Evolutionary conservation across 495 filamentous ascomycete species (phyloP), one percentile per base, ranked within the genome.

Genomic region (Penicillium nucicola): DNA sequence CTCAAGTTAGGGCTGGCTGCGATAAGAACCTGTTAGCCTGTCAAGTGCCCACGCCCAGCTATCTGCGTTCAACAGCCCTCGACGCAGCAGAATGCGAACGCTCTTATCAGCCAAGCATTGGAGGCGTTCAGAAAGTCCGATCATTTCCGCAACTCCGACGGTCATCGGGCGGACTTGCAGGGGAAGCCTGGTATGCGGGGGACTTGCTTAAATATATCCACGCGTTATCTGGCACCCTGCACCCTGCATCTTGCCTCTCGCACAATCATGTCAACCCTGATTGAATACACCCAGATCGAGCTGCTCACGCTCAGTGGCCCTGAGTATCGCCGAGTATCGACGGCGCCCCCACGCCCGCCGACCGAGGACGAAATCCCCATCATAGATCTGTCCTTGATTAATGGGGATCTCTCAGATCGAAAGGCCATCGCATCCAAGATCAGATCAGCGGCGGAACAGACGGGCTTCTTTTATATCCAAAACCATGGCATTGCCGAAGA

Each of bases 401-500:
- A 74, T 50, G 68, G 66, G 1, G 55, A 65, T 17, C 34, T 72
- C 0, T 56, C 68, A 32, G 67, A 67, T 18, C 67, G 72, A 0
- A 69, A 72, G 49, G 43, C 37, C 23, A 55, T 80, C 4, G 77
- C 74, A 8, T 41, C 59, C 0, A 61, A 64, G 19, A 65, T 82
- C 36, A 65, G 60, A 51, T 56, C 51, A 4, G 77, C 77, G 5
- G 72, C 73, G 17, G 65, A 75, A 13, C 76, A 70, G 37, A 78
- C 65, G 0, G 79, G 77, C 0, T 81, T 82, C 60, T 81, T 82
- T 57, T 81, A 82, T 48, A 64, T 80, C 52, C 72, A 69, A 56
- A 80, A 80, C 31, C 77, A 82, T 58, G 77, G 79, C 0, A 79
- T 82, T 25, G 42, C 70, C 0, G 69, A 74, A 15, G 64, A 70